Percentiles rank a stretch among this genome's conserved stretches.
phyloP scores from a whole-genome alignment of 768 basidiomycete genomes.

The Pleurotus salmoneostramineus region DNA sequence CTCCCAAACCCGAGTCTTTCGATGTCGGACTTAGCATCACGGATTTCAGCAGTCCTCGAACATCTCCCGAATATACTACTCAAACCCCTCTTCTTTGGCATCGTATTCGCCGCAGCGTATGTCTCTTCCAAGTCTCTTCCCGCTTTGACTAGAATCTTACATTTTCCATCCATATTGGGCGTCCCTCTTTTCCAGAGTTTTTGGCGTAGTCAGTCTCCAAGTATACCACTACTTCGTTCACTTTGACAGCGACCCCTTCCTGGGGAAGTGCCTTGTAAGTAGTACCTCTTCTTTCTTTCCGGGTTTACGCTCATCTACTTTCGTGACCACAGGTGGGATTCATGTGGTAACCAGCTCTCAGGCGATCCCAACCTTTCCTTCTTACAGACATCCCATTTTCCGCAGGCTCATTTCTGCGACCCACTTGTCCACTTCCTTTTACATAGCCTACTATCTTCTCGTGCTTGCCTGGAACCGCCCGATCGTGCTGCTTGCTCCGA shows the following conservation, averaged over 20 bases:
- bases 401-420: not conserved
- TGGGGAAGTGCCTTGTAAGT: not conserved
- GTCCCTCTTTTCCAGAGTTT: not conserved
- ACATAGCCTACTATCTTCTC: not conserved
- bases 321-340: not conserved
- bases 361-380: not conserved
- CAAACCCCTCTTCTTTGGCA: not conserved
- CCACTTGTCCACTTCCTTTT: not conserved
- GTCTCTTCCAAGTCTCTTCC: not conserved
- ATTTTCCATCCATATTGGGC: not conserved
- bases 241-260: not conserved
- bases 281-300: no score
- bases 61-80: not conserved
- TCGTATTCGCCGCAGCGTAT: not conserved
- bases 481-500: not conserved
- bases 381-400: not conserved
- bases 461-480: not conserved
- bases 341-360: not conserved
- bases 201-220: not conserved
- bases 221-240: not conserved
- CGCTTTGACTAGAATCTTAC: not conserved
- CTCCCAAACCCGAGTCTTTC: no score
- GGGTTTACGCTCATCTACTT: not conserved
- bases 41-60: not conserved
- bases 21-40: no score